Base-by-base conservation (phyloP, 2,329 filamentous ascomycete genomes). In the Leptographium wingfieldii region DNA sequence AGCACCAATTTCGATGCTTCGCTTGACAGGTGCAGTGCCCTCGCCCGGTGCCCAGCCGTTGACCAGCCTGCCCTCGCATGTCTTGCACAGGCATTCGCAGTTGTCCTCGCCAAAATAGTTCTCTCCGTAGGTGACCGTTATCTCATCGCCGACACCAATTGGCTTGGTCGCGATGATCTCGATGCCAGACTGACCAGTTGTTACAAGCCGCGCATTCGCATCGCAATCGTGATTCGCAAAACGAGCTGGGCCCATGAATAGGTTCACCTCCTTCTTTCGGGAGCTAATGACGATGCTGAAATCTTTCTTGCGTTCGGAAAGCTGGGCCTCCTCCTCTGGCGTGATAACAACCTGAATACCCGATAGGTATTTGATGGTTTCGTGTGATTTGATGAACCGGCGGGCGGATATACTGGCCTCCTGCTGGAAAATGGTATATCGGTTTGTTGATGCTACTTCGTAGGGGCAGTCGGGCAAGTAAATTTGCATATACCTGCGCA, bases 171-270 rank as follows among this genome's bases (percentile, higher is more conserved):
- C 90, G 56, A 95, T 83, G 60, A 99, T 92, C 68, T 95, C 88
- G 76, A 99, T 96, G 43, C 90, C 90, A 61, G 92, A 85, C 60
- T 86, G 83, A 54, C 91, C 90, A 43, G 84, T 87, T 43, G 90
- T 96, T 66, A 89, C 86, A 53, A 99, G 80, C 68, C 86, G 83
- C 10, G 92, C 92, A 74, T 97, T 99, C 38, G 94, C 90, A 66
- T 88, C 82, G 74, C 94, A 99, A 72, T 99, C 94, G 73, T 99
- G 94, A 69, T 99, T 99, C 31, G 94, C 91, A 71, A 99, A 97
- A 57, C 94, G 85, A 40, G 94, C 94, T 9, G 94, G 95, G 0
- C 94, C 94, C 70, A 99, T 85, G 70, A 99, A 97, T 51, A 99
- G 77, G 57, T 90, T 95, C 35, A 92, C 88, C 62, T 87, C 87